Base-by-base conservation (phyloP, 108 stramenopile genomes). In the Cyclotella cryptica region DNA sequence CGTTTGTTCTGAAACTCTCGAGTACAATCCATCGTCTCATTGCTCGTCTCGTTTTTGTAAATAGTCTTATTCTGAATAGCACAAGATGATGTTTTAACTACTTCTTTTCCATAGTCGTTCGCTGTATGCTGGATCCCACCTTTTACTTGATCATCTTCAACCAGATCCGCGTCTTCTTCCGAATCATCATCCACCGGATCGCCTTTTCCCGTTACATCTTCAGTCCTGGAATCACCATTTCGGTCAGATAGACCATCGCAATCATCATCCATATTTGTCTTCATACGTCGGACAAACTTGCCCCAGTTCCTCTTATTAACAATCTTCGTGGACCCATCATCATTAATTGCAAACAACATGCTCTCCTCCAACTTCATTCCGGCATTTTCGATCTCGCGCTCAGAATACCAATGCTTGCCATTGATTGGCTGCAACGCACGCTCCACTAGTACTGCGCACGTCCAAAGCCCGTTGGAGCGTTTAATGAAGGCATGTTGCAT, bases 291-390 rank as follows among this genome's bases (percentile, higher is more conserved):
- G 11, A 71, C 42, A 43, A 39, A 71, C 26, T 71, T 71, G n/a
- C 55, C 70, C 70, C 70, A 71, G 35, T 58, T 55, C 7, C 43
- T 55, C 70, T 42, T 58, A 0, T 55, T 27, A 0, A 71, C 57
- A 21, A 71, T 71, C 42, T 71, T 71, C 2, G 70, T 71, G 13
- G 70, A 55, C 21, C 70, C 70, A 71, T 71, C 70, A 58, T 55
- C 40, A 58, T 71, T 58, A 15, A 71, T 71, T 19, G 42, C 70
- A 71, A 71, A 71, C 41, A 71, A 29, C 70, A 71, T 71, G 41
- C 70, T 71, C 13, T 71, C 55, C 52, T 71, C 70, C 22, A 71
- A 19, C 40, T 71, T 30, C 54, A 58, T 58, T 30, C 35, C 60
- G 14, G 27, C 42, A 69, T 10, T 15, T 18, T 57, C 39, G 21